Percentiles rank a stretch among this genome's conserved stretches.
Conservation (phyloP, 2,329 filamentous ascomycete genomes). For the Sarocladium strictum region DNA sequence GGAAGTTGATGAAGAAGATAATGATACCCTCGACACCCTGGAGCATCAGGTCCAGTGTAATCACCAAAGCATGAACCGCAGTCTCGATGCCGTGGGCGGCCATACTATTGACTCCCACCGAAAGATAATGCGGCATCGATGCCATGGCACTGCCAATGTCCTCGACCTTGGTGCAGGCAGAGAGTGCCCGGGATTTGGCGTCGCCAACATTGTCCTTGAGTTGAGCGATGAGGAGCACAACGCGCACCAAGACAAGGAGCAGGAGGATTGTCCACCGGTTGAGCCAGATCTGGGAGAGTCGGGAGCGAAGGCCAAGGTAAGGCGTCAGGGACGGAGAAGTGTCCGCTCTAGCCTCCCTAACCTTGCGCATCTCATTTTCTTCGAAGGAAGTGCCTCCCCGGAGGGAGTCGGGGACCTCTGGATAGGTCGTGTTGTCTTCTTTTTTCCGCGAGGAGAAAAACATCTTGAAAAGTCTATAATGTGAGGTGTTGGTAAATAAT, state of each 20-base stretch:
- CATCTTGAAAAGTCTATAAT: slow-evolving; percentile 27
- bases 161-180: slow-evolving; percentile 88
- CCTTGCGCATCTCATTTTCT: slow-evolving; percentile 24
- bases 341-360: slow-evolving; percentile 34
- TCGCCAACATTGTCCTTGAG: slow-evolving; percentile 69
- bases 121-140: slow-evolving; percentile 95
- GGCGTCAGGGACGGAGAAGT: slow-evolving; percentile 72
- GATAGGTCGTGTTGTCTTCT: slow-evolving; percentile 25
- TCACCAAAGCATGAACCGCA: slow-evolving; percentile 72
- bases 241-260: slow-evolving; percentile 74
- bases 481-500: slow-evolving; percentile 18
- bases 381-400: slow-evolving; percentile 29
- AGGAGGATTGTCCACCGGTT: slow-evolving; percentile 95
- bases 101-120: slow-evolving; percentile 79
- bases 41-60: slow-evolving; percentile 70
- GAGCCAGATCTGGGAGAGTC: slow-evolving; percentile 93
- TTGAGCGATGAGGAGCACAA: slow-evolving; percentile 68
- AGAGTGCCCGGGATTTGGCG: slow-evolving; percentile 75
- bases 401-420: slow-evolving; percentile 31
- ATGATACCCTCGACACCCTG: slow-evolving; percentile 82
- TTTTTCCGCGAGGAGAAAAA: slow-evolving; percentile 25
- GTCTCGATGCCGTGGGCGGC: slow-evolving; percentile 75
- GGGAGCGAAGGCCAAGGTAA: slow-evolving; percentile 83
- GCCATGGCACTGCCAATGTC: slow-evolving; percentile 92
- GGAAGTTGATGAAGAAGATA: slow-evolving; percentile 86